Evolutionary conservation across 2,329 filamentous ascomycete genomes (phyloP), one percentile per base, ranked within the genome.

Genomic region (Pseudogymnoascus verrucosus): DNA sequence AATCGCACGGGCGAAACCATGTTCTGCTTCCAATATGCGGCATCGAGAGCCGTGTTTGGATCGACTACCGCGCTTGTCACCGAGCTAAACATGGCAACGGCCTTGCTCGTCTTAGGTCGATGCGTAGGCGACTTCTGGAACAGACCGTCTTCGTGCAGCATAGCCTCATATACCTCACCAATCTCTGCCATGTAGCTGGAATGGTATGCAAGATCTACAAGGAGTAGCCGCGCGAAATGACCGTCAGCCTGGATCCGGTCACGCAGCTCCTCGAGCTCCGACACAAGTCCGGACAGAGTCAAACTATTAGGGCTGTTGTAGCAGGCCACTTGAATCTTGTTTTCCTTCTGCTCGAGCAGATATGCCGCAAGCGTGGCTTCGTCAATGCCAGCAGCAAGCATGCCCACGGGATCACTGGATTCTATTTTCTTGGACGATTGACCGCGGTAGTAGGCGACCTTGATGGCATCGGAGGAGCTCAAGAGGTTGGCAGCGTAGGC

Each of bases 321-420:
- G 34, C 73, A 75, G 7, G 75, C 76, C 14, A 77, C 68, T 34
- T 68, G 70, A 67, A 67, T 65, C 14, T 64, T 40, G 26, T 63
- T 65, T 14, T 26, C 21, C 19, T 26, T 57, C 19, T 23, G 21
- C 44, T 54, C 21, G 11, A 23, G 16, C n/a, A 57, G 47, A 34
- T 57, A 66, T 6, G 66, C 61, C 60, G 44, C 14, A 0, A 57
- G 10, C 3, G 3, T 72, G 57, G 23, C 67, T 68, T 19, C 71
- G 68, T 16, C 61, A 16, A 23, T 40, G 36, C 69, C 83, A 2
- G 83, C 80, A 0, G 83, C 83, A 69, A 84, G 76, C 84, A 85
- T 86, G 10, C 77, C 73, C 0, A 82, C 83, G 11, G n/a, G 47
- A n/a, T 57, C 60, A 37, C 63, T 34, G 5, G 37, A 61, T 36